Percentiles rank a stretch among this genome's conserved stretches.
Conservation (phyloP, 305 asterid genomes). For the Fraxinus albicans region DNA sequence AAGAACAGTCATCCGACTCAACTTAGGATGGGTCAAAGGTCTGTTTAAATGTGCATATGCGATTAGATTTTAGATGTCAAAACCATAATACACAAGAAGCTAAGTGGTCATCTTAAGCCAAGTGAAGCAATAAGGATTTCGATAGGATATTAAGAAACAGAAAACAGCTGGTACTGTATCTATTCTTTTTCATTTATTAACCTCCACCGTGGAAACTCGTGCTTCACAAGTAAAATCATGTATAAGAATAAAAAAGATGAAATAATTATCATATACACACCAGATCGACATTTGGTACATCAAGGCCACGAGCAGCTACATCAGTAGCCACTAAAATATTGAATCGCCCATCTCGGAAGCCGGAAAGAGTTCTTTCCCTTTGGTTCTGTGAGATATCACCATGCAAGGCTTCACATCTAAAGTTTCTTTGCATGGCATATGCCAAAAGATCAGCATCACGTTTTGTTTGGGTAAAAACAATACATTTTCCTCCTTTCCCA, state of each 20-base stretch:
- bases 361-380: constrained; percentile 81
- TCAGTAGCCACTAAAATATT: constrained; percentile 81
- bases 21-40: background rate
- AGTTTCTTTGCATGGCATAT: constrained; percentile 54
- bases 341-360: constrained; percentile 74
- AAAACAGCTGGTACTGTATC: constrained; percentile 7
- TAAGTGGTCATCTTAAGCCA: background rate
- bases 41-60: background rate
- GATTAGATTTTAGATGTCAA: background rate
- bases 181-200: background rate
- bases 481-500: constrained; percentile 89
- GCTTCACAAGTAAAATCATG: constrained; percentile 1
- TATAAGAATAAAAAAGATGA: constrained; percentile 10
- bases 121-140: background rate
- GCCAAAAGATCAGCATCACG: constrained; percentile 94
- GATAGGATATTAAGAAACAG: background rate
- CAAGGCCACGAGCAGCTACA: constrained; percentile 97
- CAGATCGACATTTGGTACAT: constrained; percentile 95
- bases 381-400: constrained; percentile 88
- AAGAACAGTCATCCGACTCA: background rate
- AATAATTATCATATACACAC: constrained; percentile 36
- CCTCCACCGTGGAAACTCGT: background rate
- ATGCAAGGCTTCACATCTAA: constrained; percentile 84
- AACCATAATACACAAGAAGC: background rate
- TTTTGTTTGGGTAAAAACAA: constrained; percentile 90